Evolutionary conservation across 768 basidiomycete genomes (phyloP), one percentile per base, ranked within the genome.

Genomic region (Lactarius hatsudake): DNA sequence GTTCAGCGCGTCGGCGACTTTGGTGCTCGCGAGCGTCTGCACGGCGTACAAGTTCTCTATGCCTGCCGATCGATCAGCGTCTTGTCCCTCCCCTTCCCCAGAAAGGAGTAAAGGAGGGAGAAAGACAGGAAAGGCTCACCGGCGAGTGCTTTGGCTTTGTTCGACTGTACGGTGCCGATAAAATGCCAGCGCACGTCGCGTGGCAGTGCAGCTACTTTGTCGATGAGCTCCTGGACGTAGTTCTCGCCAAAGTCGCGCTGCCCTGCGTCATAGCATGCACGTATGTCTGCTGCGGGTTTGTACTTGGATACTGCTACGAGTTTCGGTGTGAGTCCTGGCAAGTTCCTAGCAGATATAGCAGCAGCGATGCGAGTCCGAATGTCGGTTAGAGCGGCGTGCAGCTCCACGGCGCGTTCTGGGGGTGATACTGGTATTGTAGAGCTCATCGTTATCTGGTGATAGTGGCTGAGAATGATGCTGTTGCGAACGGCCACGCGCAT

Each of bases 211-310:
- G 59, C 43, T 1, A 94, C 93, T 75, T 97, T 97, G 38, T 93
- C 94, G 45, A 87, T 88, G 68, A 98, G 77, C 73, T 98, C 96
- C 71, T 96, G 90, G 13, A 94, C 94, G 74, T 98, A 98, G 76
- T 99, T 99, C 80, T 99, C 97, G 8, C 97, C 97, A 74, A 98
- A 99, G 76, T 96, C 93, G 2, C 88, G 80, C 69, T 97, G 92
- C 0, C 91, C 93, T 17, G 82, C 81, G 59, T 90, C 83, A 74
- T 91, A 93, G 71, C 94, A 91, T 12, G 89, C 90, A 32, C 87
- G 80, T 67, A 98, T 87, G 76, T 98, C 96, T 10, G 87, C 85
- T 4, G 89, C 84, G 5, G 96, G 93, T 75, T 98, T 98, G 74
- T 89, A 85, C 78, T 98, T 98, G 13, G 94, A 96, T 6, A 98